Evolutionary conservation across 495 filamentous ascomycete genomes (phyloP), one percentile per base, ranked within the genome.

Genomic region (Xylaria grammica): DNA sequence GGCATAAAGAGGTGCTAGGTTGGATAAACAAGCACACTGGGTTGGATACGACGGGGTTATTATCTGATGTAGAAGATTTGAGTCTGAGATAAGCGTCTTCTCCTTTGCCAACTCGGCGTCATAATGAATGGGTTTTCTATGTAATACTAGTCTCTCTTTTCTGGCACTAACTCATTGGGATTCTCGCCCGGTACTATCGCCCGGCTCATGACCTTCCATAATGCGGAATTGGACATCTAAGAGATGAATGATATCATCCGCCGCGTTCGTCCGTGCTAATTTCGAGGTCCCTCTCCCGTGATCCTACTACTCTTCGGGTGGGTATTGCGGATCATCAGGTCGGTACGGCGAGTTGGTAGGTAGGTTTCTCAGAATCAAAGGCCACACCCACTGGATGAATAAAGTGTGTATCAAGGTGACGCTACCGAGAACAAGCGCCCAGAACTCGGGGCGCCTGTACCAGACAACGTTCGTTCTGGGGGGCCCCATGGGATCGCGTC

Each of bases 1-100:
- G 94, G 94, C 93, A 97, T 73, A 86, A 82, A n/a, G 90, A 91
- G 40, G 92, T 97, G 10, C 67, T 97, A 36, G 88, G 88, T 52
- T 98, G 89, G 88, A 94, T 97, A 63, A 97, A 97, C 76, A 90
- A 90, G 74, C 89, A 88, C 69, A 86, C 86, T 3, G 92, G 90
- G 1, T 61, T 89, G 4, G 75, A 75, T 11, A 70, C 69, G 19
- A 63, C 55, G 34, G 72, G 59, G 3, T 29, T 72, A 34, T 57
- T 67, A 13, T 65, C 45, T 8, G 60, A 40, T 20, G 54, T 62
- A 29, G 61, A 63, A 46, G 54, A 68, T 11, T 48, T 69, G 1
- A 62, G 40, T 51, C 40, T 69, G 7, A 11, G 38, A 24, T 69
- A 27, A 64, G 10, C 36, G 24, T 58, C 22, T 29, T 24, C 20